Base-by-base conservation (phyloP, 2,329 filamentous ascomycete species). In the Trichoderma hamatum region DNA sequence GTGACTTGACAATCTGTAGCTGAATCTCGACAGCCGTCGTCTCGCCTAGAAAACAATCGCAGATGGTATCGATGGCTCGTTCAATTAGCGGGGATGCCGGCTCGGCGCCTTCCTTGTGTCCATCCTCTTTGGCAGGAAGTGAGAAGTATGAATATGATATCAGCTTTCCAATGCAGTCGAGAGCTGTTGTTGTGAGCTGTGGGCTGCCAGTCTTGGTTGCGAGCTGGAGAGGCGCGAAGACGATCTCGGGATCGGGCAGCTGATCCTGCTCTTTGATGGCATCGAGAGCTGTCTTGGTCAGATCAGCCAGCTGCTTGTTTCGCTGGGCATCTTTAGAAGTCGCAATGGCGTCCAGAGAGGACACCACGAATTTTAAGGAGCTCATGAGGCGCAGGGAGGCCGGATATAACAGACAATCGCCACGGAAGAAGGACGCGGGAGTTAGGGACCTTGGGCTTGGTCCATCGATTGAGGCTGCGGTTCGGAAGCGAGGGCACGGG, bases 121-220 rank as follows among this genome's bases (percentile, higher is more conserved):
- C 75, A 58, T 82, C 81, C 68, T 82, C 79, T 26, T 81, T 80
- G 63, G 83, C 84, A 43, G 90, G 87, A 61, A 93, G 88, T 60
- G 95, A 95, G 80, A 99, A 98, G 84, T 98, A 98, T 21, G 96
- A 97, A 80, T 97, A 99, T 76, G 95, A 97, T 78, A 98, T 98
- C 72, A 99, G 89, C 84, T 99, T 99, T 76, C 96, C 96, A 75
- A 99, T 97, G 81, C 95, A 98, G 81, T 99, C 96, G 76, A 99
- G 88, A 7, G 96, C 94, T 46, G 92, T 92, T 26, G 94, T 97
- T 70, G 94, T 92, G 58, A 99, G 85, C 69, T 93, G 89, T 65
- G 95, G 90, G 75, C 93, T 97, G 75, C 90, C 88, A 11, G 93
- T 91, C 78, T 94, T 93, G 43, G 94, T 95, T 59, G 96, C 96